phyloP scores from a whole-genome alignment of 2,329 filamentous ascomycete species.

The Dryadomyces quercus-mongolicae region DNA sequence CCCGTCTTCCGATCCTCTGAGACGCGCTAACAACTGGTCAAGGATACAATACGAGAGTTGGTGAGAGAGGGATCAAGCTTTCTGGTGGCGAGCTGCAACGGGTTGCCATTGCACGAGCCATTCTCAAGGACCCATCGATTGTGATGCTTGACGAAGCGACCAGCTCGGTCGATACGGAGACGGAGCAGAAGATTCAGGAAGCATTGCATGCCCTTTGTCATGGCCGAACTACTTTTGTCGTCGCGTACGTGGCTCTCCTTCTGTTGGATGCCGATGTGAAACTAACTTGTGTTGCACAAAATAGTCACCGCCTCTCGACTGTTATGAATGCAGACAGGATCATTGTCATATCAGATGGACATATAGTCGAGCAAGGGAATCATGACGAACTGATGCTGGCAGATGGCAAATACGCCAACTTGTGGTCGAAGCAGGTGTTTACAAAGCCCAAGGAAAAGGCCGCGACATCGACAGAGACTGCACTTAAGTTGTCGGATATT shows the following conservation, averaged over 20 bases:
- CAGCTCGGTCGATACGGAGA: conserved; percentile 61
- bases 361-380: conserved; percentile 50
- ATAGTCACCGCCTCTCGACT: conserved; percentile 55
- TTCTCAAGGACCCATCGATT: conserved; percentile 63
- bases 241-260: conserved; percentile 36
- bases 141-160: conserved; percentile 72
- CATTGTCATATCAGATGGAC: conserved; percentile 50
- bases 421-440: conserved; percentile 51
- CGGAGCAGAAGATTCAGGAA: conserved; percentile 53
- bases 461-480: conserved; percentile 11
- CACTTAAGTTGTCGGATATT: conserved; percentile 15
- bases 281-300: conserved; percentile 1
- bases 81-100: conserved; percentile 57
- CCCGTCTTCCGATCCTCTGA: neutral
- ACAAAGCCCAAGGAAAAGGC: conserved; percentile 32
- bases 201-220: conserved; percentile 46
- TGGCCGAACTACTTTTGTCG: conserved; percentile 53
- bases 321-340: conserved; percentile 59
- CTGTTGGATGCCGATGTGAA: conserved; percentile 5
- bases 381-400: conserved; percentile 45
- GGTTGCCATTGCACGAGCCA: conserved; percentile 56
- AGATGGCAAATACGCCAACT: conserved; percentile 49
- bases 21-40: conserved; percentile 7
- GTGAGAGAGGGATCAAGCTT: conserved; percentile 43
- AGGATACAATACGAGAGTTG: conserved; percentile 38